Evolutionary conservation across 2,329 filamentous ascomycete genomes (phyloP).

Genomic region (Pseudogymnoascus sp.): DNA sequence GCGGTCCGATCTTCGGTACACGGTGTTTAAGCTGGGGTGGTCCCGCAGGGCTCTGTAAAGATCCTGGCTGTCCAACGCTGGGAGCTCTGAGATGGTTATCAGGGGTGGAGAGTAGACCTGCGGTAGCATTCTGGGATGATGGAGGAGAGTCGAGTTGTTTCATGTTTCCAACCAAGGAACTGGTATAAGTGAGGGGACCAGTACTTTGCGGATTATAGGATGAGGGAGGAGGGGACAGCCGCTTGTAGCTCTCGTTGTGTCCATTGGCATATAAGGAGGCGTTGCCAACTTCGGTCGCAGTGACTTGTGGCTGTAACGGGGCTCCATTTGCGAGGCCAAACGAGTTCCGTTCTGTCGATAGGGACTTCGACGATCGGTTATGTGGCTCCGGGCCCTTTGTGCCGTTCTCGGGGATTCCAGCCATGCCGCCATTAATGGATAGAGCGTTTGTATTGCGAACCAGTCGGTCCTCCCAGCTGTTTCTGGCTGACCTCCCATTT

Average conservation of each 20-base stretch:
- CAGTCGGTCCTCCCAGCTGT: conserved; percentile 30
- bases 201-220: conserved; percentile 27
- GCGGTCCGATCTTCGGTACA: conserved; percentile 63
- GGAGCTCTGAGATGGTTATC: conserved; percentile 32
- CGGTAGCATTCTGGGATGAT: conserved; percentile 26
- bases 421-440: conserved; percentile 25
- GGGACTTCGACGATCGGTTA: conserved; percentile 21
- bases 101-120: conserved; percentile 59
- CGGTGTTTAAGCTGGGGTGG: conserved; percentile 66
- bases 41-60: conserved; percentile 23
- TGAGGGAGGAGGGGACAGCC: conserved; percentile 19
- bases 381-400: conserved; percentile 24
- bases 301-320: conserved; percentile 16
- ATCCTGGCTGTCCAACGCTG: conserved; percentile 35
- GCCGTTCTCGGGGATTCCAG: conserved; percentile 24
- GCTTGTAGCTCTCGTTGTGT: conserved; percentile 20
- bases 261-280: conserved; percentile 20
- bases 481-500: conserved; percentile 46
- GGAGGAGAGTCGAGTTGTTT: conserved; percentile 21
- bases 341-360: conserved; percentile 25
- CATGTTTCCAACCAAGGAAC: conserved; percentile 25
- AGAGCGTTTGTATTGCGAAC: conserved; percentile 26
- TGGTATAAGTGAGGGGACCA: conserved; percentile 27
- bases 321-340: conserved; percentile 24
- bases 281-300: conserved; percentile 6